A percentile compares a stretch with the other conserved stretches of the same genome.
Evolutionary conservation across 139 green algal genomes (phyloP).

Genomic region (Astrephomene gubernaculifera): DNA sequence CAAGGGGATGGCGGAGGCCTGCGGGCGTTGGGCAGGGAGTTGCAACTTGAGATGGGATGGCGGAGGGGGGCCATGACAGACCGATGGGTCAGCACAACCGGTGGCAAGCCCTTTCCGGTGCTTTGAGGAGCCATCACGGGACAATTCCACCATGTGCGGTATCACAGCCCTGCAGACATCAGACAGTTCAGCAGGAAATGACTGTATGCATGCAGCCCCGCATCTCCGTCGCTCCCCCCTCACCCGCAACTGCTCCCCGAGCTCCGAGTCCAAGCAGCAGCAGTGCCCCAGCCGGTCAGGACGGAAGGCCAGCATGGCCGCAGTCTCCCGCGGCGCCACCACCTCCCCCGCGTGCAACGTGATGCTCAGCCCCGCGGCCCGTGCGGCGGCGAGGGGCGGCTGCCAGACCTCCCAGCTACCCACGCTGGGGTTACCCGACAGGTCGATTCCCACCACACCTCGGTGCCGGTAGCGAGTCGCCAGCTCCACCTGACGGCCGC

Average conservation of each 20-base stretch:
- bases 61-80: neutral
- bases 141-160: too few relatives aligned
- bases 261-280: constrained; percentile 75
- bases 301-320: constrained; percentile 72
- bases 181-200: too few relatives aligned
- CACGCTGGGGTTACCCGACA: constrained; percentile 81
- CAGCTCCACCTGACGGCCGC: constrained; percentile 64
- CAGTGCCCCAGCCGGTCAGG: constrained; percentile 86
- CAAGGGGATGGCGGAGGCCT: constrained; percentile 71
- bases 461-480: constrained; percentile 43
- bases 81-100: too few relatives aligned
- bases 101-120: too few relatives aligned
- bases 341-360: constrained; percentile 85
- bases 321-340: constrained; percentile 62
- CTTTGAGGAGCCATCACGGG: too few relatives aligned
- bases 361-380: constrained; percentile 67
- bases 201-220: too few relatives aligned
- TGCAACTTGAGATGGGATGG: too few relatives aligned
- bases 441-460: constrained; percentile 79
- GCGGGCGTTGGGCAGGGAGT: too few relatives aligned
- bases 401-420: constrained; percentile 69
- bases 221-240: too few relatives aligned
- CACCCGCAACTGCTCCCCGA: constrained; percentile 65
- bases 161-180: too few relatives aligned
- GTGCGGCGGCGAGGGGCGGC: constrained; percentile 64